Evolutionary conservation across 768 basidiomycete species (phyloP).

Genomic region (Inosperma sp.): DNA sequence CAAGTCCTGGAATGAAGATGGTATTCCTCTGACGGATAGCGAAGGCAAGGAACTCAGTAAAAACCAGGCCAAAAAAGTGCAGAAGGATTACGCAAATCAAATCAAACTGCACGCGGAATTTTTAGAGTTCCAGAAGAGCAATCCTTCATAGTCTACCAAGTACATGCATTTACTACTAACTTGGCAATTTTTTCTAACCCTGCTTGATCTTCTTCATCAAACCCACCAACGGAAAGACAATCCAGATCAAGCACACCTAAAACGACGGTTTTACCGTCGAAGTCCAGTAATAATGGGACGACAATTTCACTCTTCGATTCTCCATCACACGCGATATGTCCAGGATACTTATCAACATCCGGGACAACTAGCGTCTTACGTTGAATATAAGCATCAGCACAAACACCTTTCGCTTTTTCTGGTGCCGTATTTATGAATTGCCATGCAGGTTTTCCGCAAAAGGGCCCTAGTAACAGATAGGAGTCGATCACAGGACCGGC

Average conservation of each 20-base stretch:
- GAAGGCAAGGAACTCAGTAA: slow-evolving; percentile 85
- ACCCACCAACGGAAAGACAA: slow-evolving; percentile 66
- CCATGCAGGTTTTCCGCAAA: slow-evolving; percentile 90
- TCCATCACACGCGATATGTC: slow-evolving; percentile 93
- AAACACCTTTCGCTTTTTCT: slow-evolving; percentile 69
- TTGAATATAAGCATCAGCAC: slow-evolving; percentile 69
- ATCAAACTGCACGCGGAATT: slow-evolving; percentile 78
- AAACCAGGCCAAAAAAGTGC: slow-evolving; percentile 67
- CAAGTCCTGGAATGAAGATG: slow-evolving; percentile 77
- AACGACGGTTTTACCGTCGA: slow-evolving; percentile 29
- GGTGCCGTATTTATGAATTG: slow-evolving; percentile 63
- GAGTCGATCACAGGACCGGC: slow-evolving; percentile 16
- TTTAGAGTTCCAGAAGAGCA: slow-evolving; percentile 42
- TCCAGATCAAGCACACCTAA: slow-evolving; percentile 82
- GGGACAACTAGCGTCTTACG: slow-evolving; percentile 59
- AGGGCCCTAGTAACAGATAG: slow-evolving; percentile 70
- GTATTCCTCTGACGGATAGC: slow-evolving; percentile 79
- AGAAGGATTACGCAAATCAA: slow-evolving; percentile 71
- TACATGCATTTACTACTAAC: slow-evolving; percentile 56
- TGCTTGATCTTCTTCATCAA: slow-evolving; percentile 69
- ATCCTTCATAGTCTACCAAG: slow-evolving; percentile 46
- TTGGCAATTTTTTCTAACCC: slow-evolving; percentile 72
- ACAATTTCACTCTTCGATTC: slow-evolving; percentile 91
- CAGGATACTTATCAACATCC: slow-evolving; percentile 78
- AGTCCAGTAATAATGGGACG: slow-evolving; percentile 55